Evolutionary conservation across 495 filamentous ascomycete genomes (phyloP).

Genomic region (Neurospora sp.): DNA sequence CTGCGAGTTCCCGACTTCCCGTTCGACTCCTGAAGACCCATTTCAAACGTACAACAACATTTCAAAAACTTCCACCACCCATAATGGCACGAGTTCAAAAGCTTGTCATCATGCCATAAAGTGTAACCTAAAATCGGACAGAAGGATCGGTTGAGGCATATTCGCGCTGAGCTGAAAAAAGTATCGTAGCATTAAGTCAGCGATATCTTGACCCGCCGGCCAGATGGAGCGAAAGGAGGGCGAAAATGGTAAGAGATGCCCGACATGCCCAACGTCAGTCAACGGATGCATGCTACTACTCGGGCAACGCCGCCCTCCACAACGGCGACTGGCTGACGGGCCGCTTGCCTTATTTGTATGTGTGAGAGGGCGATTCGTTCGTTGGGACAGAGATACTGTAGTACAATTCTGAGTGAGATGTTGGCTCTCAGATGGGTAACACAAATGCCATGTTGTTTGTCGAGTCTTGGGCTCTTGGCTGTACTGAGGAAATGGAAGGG

Average conservation of each 20-base stretch:
- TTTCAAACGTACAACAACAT: neutral
- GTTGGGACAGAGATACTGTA: neutral
- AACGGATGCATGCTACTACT: neutral
- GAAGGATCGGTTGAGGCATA: neutral
- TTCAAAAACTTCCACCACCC: neutral
- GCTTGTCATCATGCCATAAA: neutral
- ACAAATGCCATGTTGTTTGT: neutral
- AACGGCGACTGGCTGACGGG: neutral
- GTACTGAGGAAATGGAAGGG: neutral
- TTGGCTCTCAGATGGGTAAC: neutral
- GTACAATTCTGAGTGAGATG: neutral
- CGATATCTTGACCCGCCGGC: neutral
- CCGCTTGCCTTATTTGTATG: neutral
- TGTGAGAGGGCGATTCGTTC: neutral
- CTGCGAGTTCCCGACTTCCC: neutral
- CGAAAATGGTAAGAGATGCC: neutral
- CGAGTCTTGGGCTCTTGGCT: neutral
- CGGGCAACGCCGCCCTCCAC: neutral
- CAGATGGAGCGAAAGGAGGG: neutral
- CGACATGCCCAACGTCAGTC: neutral
- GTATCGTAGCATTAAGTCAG: neutral
- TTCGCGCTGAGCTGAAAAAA: neutral
- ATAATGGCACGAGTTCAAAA: neutral
- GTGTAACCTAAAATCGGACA: neutral
- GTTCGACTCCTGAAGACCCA: neutral